These are phyloP conservation scores for Phytophthora lateralis DNA, from an alignment of 352 stramenopile genomes.

Conservation along the genomic window DNA sequence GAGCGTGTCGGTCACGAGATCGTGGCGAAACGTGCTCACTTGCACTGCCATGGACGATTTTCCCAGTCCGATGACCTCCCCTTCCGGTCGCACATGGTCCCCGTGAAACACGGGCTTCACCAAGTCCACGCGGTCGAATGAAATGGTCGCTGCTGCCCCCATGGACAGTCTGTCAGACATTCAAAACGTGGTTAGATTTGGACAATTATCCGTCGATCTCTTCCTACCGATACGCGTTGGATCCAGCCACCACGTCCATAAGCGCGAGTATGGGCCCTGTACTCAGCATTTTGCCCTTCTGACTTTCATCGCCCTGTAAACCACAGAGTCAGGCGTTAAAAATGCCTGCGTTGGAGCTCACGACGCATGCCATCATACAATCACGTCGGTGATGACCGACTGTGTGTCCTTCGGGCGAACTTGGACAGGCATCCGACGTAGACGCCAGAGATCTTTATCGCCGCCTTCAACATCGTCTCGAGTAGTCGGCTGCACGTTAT, in stretches of 20 bases:
- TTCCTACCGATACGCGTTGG: conserved; percentile 34
- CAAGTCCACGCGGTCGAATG: conserved; percentile 49
- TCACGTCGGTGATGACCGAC: conserved; percentile 47
- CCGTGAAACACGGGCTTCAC: conserved; percentile 47
- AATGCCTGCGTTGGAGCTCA: background rate
- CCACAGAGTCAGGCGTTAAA: background rate
- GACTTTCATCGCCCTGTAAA: conserved; percentile 41
- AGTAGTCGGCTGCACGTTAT: background rate
- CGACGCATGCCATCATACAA: conserved; percentile 25
- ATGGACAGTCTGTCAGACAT: conserved; percentile 16
- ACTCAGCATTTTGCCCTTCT: conserved; percentile 36
- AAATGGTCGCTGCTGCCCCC: conserved; percentile 44
- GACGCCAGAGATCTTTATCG: conserved; percentile 44
- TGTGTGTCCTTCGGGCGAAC: conserved; percentile 45
- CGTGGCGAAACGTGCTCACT: conserved; percentile 42
- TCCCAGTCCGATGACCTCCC: conserved; percentile 43
- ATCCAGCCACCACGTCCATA: conserved; percentile 48
- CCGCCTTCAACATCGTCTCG: conserved; percentile 24
- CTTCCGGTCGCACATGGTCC: conserved; percentile 49
- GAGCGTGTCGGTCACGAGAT: conserved; percentile 31
- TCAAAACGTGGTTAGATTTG: background rate
- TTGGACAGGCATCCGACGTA: conserved; percentile 37
- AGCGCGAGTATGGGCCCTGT: conserved; percentile 48
- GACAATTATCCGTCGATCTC: background rate
- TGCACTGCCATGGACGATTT: conserved; percentile 53